Percentiles rank a stretch among this genome's conserved stretches.
phyloP scores from a whole-genome alignment of 805 yeast genomes.

The Saturnispora sekii region DNA sequence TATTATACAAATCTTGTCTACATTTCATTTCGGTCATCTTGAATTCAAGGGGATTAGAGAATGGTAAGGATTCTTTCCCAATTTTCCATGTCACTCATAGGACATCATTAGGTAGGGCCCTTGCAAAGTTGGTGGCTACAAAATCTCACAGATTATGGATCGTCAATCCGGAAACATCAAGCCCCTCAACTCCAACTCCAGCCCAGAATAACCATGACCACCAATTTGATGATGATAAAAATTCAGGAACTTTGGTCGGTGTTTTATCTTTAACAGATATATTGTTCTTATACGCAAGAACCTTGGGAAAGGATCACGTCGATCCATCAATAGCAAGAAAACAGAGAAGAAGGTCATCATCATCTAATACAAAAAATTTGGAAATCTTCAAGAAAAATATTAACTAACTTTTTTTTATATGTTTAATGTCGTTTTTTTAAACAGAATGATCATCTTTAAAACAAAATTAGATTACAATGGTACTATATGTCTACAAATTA shows the following conservation, averaged over 20 bases:
- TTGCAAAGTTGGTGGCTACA: conserved; percentile 94
- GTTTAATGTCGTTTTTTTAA: too few species aligned
- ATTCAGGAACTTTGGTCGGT: conserved; percentile 76
- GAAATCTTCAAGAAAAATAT: conserved; percentile 37
- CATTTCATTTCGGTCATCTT: conserved; percentile 82
- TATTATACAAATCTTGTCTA: conserved; percentile 72
- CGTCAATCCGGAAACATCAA: conserved; percentile 41
- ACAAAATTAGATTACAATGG: too few species aligned
- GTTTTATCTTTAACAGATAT: conserved; percentile 90
- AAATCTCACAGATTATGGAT: conserved; percentile 86
- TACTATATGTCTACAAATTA: too few species aligned
- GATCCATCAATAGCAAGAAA: conserved; percentile 87
- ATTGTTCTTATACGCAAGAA: conserved; percentile 67
- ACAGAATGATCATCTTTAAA: too few species aligned
- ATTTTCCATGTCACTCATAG: conserved; percentile 83
- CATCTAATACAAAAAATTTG: conserved; percentile 27
- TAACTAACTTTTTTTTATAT: conserved; percentile 4
- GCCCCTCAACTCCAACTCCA: conserved; percentile 10
- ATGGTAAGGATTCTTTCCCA: conserved; percentile 94
- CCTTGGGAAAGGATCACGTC: conserved; percentile 53
- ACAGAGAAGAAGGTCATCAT: conserved; percentile 65
- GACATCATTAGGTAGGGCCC: conserved; percentile 75
- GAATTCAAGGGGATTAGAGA: conserved; percentile 80
- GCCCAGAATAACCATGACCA: conserved; percentile 4
- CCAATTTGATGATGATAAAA: conserved; percentile 23